Evolutionary conservation across 208 protist genomes (phyloP), one percentile per base, ranked within the genome.

Genomic region (Acanthamoeba lenticulata): DNA sequence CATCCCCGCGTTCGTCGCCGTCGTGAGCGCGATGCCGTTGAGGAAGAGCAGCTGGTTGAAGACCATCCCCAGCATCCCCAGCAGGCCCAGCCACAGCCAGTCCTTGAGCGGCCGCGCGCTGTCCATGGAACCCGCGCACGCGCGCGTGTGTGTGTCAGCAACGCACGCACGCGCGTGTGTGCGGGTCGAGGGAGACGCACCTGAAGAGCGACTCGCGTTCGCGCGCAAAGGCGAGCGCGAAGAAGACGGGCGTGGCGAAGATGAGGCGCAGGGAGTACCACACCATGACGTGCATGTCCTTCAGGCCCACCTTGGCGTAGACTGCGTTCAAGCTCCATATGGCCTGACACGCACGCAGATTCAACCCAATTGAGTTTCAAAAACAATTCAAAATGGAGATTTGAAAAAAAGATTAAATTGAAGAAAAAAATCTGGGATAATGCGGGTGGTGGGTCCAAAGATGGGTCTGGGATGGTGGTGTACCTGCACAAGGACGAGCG

Each of bases 261-360:
- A 74, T 74, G 36, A 74, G 65, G 36, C 65, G 65, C 65, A 74
- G 36, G 32, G 65, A 74, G 65, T 74, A 74, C 65, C 65, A 74
- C 65, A 74, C 65, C 65, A 74, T 74, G 65, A 74, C 65, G 65
- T 74, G 65, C 65, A 74, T 74, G 36, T 74, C 65, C 32, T 36
- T 21, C 65, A 74, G 65, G n/a, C 65, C 65, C 65, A 29, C n/a
- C 36, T 74, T 74, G 65, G 65, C 65, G 36, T 74, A 74, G 11
- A 74, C 65, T 3, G 65, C 65, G 65, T 74, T 74, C n/a, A 34
- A 34, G n/a, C 65, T 74, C 65, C 65, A 74, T 38, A 42, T 42
- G 65, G 65, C 65, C 65, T 74, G 65, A 5, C 6, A 6, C 29
- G 38, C 34, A 40, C 17, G 17, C 52, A n/a, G n/a, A n/a, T n/a